Conservation (phyloP, 306 rosid species). For the Dryas octopetala region DNA sequence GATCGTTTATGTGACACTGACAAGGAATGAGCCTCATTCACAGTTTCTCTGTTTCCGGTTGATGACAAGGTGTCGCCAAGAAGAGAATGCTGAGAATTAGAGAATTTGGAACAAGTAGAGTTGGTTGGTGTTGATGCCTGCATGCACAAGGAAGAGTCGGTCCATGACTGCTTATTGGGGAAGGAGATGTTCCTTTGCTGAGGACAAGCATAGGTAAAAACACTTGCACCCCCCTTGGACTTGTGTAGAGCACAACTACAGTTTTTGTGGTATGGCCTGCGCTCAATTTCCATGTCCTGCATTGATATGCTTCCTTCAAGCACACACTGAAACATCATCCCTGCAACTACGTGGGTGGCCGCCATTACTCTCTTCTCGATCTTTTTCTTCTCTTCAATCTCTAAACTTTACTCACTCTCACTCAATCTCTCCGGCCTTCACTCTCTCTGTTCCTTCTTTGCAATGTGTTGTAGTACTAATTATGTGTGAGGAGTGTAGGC, state of each 20-base stretch:
- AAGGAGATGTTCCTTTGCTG: slow-evolving; percentile 27
- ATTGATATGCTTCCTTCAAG: slow-evolving; percentile 56
- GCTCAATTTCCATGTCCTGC: slow-evolving; percentile 45
- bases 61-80: not conserved
- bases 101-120: not conserved
- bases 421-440: no score
- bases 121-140: not conserved
- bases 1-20: not conserved
- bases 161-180: slow-evolving; percentile 25
- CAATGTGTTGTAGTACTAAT: not conserved
- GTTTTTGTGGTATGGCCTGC: slow-evolving; percentile 67
- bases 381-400: no score
- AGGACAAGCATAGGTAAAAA: not conserved
- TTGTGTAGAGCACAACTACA: slow-evolving; percentile 35
- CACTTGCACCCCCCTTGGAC: not conserved
- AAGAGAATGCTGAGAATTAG: not conserved
- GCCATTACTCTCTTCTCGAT: slow-evolving; percentile 19
- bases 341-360: slow-evolving; percentile 41
- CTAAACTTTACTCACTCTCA: no score
- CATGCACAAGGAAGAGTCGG: not conserved
- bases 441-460: not conserved
- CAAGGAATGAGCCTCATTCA: not conserved
- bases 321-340: slow-evolving; percentile 43
- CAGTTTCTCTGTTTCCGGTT: not conserved
- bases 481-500: not conserved